These are phyloP conservation scores for Fusarium illudens DNA, from an alignment of 2,329 filamentous ascomycete species.

Conservation along the genomic window DNA sequence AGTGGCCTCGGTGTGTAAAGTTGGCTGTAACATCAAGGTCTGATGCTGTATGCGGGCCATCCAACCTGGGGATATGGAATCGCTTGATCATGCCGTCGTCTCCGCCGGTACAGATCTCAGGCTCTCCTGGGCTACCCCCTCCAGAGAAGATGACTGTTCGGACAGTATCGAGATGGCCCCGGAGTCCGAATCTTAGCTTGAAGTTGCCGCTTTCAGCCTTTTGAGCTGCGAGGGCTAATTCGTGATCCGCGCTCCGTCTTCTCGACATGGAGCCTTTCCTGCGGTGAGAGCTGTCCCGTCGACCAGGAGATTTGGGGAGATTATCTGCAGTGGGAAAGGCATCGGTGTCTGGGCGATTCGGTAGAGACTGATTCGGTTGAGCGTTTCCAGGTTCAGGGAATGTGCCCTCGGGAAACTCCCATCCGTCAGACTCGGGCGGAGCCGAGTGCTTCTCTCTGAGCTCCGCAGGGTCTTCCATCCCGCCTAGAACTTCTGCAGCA, in stretches of 20 bases:
- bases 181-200: constrained; percentile 89
- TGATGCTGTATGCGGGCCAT: constrained; percentile 66
- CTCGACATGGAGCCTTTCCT: constrained; percentile 83
- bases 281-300: constrained; percentile 73
- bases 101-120: constrained; percentile 94
- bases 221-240: constrained; percentile 61
- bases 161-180: constrained; percentile 93
- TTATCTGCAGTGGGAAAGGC: constrained; percentile 85
- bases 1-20: constrained; percentile 94
- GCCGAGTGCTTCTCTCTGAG: constrained; percentile 56
- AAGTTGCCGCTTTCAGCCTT: constrained; percentile 79
- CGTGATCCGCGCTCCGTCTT: constrained; percentile 74
- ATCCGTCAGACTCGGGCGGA: constrained; percentile 73
- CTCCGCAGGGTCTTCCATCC: constrained; percentile 53
- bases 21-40: constrained; percentile 93
- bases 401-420: constrained; percentile 90
- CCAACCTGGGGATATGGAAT: constrained; percentile 92
- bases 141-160: constrained; percentile 96
- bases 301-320: constrained; percentile 80
- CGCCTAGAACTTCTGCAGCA: constrained; percentile 50
- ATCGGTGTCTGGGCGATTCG: constrained; percentile 83
- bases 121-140: constrained; percentile 92
- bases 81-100: constrained; percentile 97
- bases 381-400: constrained; percentile 63
- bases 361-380: constrained; percentile 58